These are phyloP conservation scores for Xylariomycetidae sp. DNA, from an alignment of 2,329 filamentous ascomycete species.

Conservation along the genomic window DNA sequence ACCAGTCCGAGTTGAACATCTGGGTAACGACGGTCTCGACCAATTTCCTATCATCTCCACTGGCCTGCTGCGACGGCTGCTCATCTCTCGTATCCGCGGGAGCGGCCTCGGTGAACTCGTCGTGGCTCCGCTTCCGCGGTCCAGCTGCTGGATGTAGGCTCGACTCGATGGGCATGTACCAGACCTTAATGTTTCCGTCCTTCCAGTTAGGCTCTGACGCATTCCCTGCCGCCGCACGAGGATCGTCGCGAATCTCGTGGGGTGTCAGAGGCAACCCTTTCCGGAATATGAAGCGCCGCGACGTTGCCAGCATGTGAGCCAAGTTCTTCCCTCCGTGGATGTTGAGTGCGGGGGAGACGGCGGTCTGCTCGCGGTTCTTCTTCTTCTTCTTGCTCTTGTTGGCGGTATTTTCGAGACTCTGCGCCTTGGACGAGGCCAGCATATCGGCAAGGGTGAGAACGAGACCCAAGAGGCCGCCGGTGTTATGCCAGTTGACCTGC, in stretches of 20 bases:
- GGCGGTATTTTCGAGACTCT: constrained; percentile 33
- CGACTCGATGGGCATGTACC: constrained; percentile 64
- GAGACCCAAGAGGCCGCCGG: constrained; percentile 79
- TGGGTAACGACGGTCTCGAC: constrained; percentile 61
- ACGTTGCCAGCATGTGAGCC: constrained; percentile 74
- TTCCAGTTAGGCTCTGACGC: constrained; percentile 62
- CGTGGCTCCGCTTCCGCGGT: constrained; percentile 34
- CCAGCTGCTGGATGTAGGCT: constrained; percentile 15
- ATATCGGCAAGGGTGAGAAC: constrained; percentile 78
- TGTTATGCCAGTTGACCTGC: constrained; percentile 66
- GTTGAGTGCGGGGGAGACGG: constrained; percentile 39
- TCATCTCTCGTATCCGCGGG: not conserved
- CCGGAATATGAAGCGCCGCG: constrained; percentile 79
- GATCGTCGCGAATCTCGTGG: constrained; percentile 58
- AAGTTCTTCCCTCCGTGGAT: constrained; percentile 80
- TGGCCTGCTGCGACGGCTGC: too few relatives aligned
- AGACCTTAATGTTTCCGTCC: constrained; percentile 76
- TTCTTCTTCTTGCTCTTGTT: constrained; percentile 31
- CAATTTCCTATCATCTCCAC: constrained; percentile 41
- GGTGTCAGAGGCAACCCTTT: constrained; percentile 71
- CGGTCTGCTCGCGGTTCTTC: constrained; percentile 9
- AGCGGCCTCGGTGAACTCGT: constrained; percentile 36
- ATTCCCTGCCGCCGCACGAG: constrained; percentile 33
- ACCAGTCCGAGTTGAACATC: constrained; percentile 79
- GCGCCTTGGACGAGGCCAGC: constrained; percentile 42